phyloP scores from a whole-genome alignment of 768 basidiomycete species.

The Naganishia randhawae region DNA sequence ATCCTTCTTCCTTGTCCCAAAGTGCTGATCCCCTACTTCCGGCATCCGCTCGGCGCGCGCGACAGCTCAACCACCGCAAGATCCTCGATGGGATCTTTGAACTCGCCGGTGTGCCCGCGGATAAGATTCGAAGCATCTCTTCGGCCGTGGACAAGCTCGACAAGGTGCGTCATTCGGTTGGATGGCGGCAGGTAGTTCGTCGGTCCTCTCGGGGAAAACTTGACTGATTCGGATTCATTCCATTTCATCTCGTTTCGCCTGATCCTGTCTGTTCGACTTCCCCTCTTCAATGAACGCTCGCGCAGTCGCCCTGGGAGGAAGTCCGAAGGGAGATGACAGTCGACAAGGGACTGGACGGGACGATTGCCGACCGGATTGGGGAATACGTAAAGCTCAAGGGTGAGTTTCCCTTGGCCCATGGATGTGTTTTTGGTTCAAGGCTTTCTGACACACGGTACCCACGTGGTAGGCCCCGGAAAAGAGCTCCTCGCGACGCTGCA shows the following conservation, averaged over 20 bases:
- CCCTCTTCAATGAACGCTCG: constrained; percentile 42
- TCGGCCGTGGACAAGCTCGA: constrained; percentile 98
- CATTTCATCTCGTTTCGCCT: too few species aligned
- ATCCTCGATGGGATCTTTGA: constrained; percentile 95
- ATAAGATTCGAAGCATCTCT: constrained; percentile 86
- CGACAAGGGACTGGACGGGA: constrained; percentile 80
- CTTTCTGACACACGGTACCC: too few species aligned
- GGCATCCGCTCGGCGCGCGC: neutral
- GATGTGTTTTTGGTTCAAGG: neutral
- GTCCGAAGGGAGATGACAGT: constrained; percentile 95
- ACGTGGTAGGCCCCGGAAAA: constrained; percentile 62
- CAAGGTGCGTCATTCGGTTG: constrained; percentile 60
- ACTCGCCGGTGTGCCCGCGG: constrained; percentile 85
- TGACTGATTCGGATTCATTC: too few species aligned
- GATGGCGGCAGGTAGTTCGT: neutral
- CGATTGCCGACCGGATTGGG: constrained; percentile 86
- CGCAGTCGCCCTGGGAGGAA: constrained; percentile 73
- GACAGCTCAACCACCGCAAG: constrained; percentile 88
- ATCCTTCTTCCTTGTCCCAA: neutral
- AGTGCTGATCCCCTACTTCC: neutral
- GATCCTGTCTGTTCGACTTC: neutral
- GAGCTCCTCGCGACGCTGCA: constrained; percentile 69
- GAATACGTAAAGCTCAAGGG: constrained; percentile 96
- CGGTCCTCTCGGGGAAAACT: too few species aligned
- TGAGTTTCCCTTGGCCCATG: constrained; percentile 42